A percentile compares a stretch with the other conserved stretches of the same genome.
These are phyloP conservation scores for Fraxinus platypoda DNA, from an alignment of 305 asterid genomes.

Conservation along the genomic window DNA sequence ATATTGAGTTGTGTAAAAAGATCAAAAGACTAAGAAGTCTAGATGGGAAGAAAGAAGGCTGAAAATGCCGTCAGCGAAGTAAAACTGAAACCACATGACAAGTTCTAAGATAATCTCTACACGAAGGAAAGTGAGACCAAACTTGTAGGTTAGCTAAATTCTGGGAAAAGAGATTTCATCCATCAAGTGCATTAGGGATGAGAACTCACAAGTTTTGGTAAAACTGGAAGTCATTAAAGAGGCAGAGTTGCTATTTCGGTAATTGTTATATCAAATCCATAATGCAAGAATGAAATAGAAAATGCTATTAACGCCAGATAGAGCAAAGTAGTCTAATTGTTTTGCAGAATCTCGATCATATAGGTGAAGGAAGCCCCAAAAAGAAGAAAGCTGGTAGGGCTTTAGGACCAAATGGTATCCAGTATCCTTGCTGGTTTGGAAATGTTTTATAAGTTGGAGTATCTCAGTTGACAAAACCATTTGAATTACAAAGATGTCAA, in stretches of 20 bases:
- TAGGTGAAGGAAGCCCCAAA: neutral
- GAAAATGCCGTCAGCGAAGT: neutral
- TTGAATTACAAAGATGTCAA: neutral
- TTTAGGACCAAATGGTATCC: neutral
- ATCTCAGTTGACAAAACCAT: neutral
- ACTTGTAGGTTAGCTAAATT: neutral
- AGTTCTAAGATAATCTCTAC: neutral
- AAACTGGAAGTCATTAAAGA: neutral
- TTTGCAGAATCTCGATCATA: neutral
- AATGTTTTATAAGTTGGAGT: neutral
- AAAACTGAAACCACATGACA: neutral
- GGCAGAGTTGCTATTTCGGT: neutral
- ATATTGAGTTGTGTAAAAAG: neutral
- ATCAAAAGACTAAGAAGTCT: neutral
- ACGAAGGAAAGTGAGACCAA: neutral
- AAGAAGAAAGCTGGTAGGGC: neutral
- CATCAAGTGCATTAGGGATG: neutral
- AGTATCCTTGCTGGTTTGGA: neutral
- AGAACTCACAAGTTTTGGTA: neutral
- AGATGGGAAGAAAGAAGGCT: neutral
- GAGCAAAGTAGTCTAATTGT: neutral
- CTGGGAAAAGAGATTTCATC: neutral
- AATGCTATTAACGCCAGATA: neutral
- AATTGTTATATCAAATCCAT: neutral
- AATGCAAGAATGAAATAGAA: neutral